phyloP scores from a whole-genome alignment of 176 grass and related monocot species.

The Triticum turgidum region DNA sequence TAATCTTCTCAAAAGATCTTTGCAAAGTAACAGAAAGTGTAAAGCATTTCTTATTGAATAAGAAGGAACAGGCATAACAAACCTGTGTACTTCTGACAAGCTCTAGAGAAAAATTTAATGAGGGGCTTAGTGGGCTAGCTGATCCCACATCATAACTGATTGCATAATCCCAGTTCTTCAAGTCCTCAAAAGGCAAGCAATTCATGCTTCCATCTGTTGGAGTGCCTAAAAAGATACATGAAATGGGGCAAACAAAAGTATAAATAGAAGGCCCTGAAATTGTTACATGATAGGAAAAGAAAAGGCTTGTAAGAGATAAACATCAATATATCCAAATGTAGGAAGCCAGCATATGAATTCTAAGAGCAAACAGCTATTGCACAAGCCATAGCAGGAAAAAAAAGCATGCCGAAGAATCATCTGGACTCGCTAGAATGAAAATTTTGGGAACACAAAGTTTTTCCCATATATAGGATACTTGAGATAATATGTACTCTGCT shows the following conservation, averaged over 20 bases:
- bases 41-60: conserved; percentile 8
- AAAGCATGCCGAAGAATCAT: not conserved
- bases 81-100: conserved; percentile 71
- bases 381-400: not conserved
- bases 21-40: not conserved
- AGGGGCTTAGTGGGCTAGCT: conserved; percentile 77
- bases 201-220: conserved; percentile 45
- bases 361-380: not conserved
- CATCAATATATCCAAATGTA: not conserved
- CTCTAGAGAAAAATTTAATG: conserved; percentile 76
- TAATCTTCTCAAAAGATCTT: not conserved
- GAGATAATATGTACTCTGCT: not conserved
- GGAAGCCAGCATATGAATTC: not conserved
- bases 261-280: not conserved
- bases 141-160: conserved; percentile 77
- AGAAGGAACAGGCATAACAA: not conserved
- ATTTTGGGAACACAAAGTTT: not conserved
- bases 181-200: conserved; percentile 50
- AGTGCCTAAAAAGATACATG: not conserved
- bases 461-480: not conserved
- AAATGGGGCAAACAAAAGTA: not conserved
- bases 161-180: conserved; percentile 81
- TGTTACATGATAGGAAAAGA: not conserved
- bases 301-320: not conserved
- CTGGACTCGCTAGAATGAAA: not conserved